Evolutionary conservation across 257 asterid species (phyloP), one percentile per base, ranked within the genome.

Genomic region (Ajuga chamaepitys): DNA sequence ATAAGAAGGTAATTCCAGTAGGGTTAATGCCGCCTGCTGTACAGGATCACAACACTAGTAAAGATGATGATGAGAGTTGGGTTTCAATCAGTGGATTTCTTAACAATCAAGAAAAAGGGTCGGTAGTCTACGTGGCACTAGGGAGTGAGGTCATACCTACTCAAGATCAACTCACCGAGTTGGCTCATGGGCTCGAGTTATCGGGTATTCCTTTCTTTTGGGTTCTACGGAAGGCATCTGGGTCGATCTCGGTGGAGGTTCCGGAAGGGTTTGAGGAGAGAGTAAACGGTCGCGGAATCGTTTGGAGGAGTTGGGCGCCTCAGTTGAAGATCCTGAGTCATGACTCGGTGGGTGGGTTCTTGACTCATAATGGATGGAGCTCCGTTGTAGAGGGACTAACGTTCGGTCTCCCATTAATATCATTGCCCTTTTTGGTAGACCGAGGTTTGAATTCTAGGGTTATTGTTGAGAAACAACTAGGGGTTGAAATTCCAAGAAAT

Each of bases 281-380:
- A 44, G 70, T 70, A 2, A 51, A 40, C 0, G 83, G 81, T 0
- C 76, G 59, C 34, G 86, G 88, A 5, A 24, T 75, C 0, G 79
- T 80, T 28, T 82, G 88, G 85, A 75, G 37, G 65, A 77, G 58
- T 0, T 74, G 91, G 88, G 86, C 62, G 0, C 91, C 85, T 0
- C 86, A 71, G n/a, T 7, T 75, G 63, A 58, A 63, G 64, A 82
- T 77, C 73, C 56, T 82, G 59, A 74, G 84, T 30, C 88, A 84
- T 45, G 80, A 63, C 2, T 77, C 88, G 0, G 63, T 75, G 3
- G 86, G 86, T 0, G 86, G 79, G 0, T 84, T 79, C 72, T 61
- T 81, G 74, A 81, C 84, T 10, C 87, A 84, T 1, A 75, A 81
- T 13, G 86, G 86, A 2, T 80, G 85, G 86, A 48, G 83, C 37